These are phyloP conservation scores for Malus fusca DNA, from an alignment of 306 rosid species.

Conservation along the genomic window DNA sequence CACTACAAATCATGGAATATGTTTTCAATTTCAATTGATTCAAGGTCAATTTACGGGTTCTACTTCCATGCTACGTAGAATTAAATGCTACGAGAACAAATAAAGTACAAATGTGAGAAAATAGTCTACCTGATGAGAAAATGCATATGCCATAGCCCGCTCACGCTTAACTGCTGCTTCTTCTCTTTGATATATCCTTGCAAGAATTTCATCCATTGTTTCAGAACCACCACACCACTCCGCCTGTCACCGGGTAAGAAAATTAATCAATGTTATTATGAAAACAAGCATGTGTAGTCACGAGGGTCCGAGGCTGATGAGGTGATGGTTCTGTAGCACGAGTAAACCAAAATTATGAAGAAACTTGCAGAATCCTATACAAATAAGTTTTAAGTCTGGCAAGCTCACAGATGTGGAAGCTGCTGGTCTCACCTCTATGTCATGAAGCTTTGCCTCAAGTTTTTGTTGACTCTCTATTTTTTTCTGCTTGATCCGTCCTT, in stretches of 20 bases:
- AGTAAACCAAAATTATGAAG: neutral
- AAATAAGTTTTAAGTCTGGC: neutral
- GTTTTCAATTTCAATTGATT: constrained; percentile 22
- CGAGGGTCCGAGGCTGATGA: neutral
- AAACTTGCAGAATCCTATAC: neutral
- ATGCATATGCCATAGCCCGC: constrained; percentile 96
- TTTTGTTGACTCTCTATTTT: constrained; percentile 79
- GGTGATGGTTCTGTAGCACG: neutral
- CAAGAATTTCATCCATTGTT: constrained; percentile 71
- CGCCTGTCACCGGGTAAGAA: constrained; percentile 40
- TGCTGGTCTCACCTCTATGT: constrained; percentile 56
- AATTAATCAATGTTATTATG: neutral
- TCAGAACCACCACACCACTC: constrained; percentile 85
- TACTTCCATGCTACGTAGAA: too few relatives aligned
- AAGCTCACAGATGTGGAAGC: constrained; percentile 4
- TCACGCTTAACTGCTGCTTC: constrained; percentile 94
- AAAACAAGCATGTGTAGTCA: neutral
- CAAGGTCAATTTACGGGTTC: neutral
- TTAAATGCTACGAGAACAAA: neutral
- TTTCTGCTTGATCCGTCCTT: constrained; percentile 68
- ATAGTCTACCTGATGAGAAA: constrained; percentile 82
- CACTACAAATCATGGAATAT: constrained; percentile 51
- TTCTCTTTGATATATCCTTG: constrained; percentile 81
- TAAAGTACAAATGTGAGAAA: neutral
- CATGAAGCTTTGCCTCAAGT: constrained; percentile 90